Conservation (phyloP, 345 rosid genomes). For the Clausena lansium region DNA sequence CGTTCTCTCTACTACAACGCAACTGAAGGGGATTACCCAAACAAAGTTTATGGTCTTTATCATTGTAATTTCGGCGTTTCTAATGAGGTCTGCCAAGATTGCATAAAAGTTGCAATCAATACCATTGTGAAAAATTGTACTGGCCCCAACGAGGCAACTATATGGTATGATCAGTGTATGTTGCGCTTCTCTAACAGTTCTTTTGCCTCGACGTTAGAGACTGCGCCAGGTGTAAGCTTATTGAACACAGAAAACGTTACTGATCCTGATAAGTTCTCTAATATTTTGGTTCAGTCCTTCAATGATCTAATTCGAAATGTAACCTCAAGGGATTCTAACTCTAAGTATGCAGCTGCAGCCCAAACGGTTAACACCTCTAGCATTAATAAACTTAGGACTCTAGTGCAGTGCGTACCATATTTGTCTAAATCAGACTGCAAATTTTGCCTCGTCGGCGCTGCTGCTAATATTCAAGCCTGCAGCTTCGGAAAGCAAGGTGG, state of each 20-base stretch:
- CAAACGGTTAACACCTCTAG: not conserved
- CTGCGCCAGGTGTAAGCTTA: fast-evolving
- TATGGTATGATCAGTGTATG: conserved; percentile 5
- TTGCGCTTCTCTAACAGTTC: conserved; percentile 29
- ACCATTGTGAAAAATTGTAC: not conserved
- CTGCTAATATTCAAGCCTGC: not conserved
- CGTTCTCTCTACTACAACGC: not conserved
- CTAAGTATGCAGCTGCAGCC: not conserved
- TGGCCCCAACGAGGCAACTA: conserved; percentile 1
- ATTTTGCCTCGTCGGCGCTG: not conserved
- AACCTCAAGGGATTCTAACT: not conserved
- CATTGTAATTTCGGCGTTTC: not conserved
- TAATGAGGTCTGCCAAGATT: not conserved
- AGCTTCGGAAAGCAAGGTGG: not conserved
- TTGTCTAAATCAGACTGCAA: not conserved
- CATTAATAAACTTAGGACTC: not conserved
- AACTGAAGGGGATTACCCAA: not conserved
- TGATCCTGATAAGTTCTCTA: not conserved
- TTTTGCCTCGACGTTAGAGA: not conserved
- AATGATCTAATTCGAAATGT: not conserved
- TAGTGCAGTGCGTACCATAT: not conserved
- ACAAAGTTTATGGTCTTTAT: conserved; percentile 2
- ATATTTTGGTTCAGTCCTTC: not conserved
- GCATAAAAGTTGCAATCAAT: not conserved
- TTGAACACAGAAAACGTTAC: not conserved